Base-by-base conservation (phyloP, 2,329 filamentous ascomycete genomes). In the Beauveria bassiana region DNA sequence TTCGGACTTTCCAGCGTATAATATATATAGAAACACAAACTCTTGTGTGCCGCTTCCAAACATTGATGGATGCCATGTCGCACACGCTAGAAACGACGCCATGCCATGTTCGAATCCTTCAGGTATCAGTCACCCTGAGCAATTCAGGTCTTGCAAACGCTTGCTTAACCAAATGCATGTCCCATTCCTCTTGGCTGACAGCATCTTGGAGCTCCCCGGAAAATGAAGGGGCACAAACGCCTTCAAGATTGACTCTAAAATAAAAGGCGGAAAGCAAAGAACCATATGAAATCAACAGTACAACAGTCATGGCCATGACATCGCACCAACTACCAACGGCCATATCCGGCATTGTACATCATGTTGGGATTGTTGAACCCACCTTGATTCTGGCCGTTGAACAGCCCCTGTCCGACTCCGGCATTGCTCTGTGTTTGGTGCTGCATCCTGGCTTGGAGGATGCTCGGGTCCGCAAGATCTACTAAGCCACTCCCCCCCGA, bases 391-490 rank as follows among this genome's bases (percentile, higher is more conserved):
- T 88, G 89, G 79, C 90, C 90, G 79, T 88, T 88, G 80, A 95
- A 96, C 77, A 95, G 84, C 77, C 90, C 90, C 84, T 95, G 91
- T 78, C 90, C 89, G 80, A 88, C 88, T 84, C 89, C 87, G 78
- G 86, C 86, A 83, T 86, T 89, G 79, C 86, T 89, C 80, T 89
- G 87, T 71, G 86, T 83, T 80, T 89, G 86, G 81, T 95, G 90
- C 79, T 96, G 93, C 84, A 96, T 89, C 85, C 93, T 91, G 78
- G 91, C 91, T 83, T 96, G 93, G 84, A 98, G 87, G 85, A 97
- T 97, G 85, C 91, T 96, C 85, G 93, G 93, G 91, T 98, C 93
- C 84, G 90, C 91, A 93, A 96, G 91, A 96, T 98, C 93, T 83
- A 96, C 93, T 93, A 97, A 87, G 83, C 91, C 93, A 90, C 91